Conservation (phyloP, 23 red algal species). For the Gracilaria vermiculophylla region DNA sequence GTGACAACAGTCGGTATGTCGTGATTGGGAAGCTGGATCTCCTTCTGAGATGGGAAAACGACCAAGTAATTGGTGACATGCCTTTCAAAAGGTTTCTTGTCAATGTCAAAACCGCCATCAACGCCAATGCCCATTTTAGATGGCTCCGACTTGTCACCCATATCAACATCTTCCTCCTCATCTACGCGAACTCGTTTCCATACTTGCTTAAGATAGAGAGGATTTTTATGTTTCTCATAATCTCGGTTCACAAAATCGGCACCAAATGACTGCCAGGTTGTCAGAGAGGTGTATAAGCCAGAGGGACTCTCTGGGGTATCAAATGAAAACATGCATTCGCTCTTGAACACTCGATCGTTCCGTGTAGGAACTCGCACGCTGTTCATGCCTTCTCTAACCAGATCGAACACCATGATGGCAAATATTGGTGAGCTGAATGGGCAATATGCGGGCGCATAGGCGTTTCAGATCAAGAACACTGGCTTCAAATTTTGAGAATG, state of each 20-base stretch:
- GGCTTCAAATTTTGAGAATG: neutral
- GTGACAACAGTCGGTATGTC: constrained; percentile 33
- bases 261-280: constrained; percentile 72
- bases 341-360: constrained; percentile 45
- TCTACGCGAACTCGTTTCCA: constrained; percentile 32
- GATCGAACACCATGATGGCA: neutral
- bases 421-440: neutral
- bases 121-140: constrained; percentile 81
- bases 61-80: constrained; percentile 44
- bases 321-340: constrained; percentile 86
- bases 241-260: constrained; percentile 39
- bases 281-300: constrained; percentile 81
- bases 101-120: constrained; percentile 61
- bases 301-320: constrained; percentile 65
- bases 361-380: constrained; percentile 21
- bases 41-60: constrained; percentile 21
- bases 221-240: constrained; percentile 24
- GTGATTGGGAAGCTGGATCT: constrained; percentile 15
- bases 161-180: constrained; percentile 12
- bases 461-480: neutral
- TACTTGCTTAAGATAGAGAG: constrained; percentile 64
- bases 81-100: neutral
- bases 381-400: neutral
- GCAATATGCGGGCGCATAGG: neutral
- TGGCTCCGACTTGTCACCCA: constrained; percentile 19